Conservation (phyloP, 2,329 filamentous ascomycete species). For the Xylariales sp. region DNA sequence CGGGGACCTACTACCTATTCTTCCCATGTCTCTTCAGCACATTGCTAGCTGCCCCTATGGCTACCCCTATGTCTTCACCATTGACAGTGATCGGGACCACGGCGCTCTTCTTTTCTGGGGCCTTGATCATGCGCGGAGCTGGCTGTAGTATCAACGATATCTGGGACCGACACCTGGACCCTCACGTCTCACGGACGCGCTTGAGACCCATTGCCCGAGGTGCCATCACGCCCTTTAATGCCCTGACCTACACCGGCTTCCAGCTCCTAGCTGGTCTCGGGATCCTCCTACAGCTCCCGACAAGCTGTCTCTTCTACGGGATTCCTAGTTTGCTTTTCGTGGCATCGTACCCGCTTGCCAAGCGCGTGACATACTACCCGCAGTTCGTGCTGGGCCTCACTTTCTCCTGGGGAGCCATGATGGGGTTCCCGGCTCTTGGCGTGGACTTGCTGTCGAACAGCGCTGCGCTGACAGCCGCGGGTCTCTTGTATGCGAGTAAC, state of each 20-base stretch:
- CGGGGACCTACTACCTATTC: conserved; percentile 79
- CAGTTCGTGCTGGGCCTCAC: conserved; percentile 78
- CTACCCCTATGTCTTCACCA: conserved; percentile 55
- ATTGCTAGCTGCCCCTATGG: conserved; percentile 69
- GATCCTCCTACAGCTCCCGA: conserved; percentile 71
- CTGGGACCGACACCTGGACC: conserved; percentile 84
- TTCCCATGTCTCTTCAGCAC: conserved; percentile 84
- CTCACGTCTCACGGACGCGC: conserved; percentile 70
- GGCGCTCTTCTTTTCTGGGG: conserved; percentile 68
- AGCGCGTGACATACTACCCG: conserved; percentile 82
- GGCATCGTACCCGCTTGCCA: conserved; percentile 73
- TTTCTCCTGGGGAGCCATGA: conserved; percentile 84
- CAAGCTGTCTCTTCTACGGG: conserved; percentile 69
- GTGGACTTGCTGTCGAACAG: conserved; percentile 65
- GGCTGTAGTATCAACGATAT: conserved; percentile 89
- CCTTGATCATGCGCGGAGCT: conserved; percentile 80
- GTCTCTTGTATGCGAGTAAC: conserved; percentile 70
- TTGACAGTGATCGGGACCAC: conserved; percentile 59
- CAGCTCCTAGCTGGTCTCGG: conserved; percentile 71
- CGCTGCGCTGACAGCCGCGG: conserved; percentile 60
- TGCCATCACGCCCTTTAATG: conserved; percentile 68
- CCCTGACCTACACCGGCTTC: conserved; percentile 66
- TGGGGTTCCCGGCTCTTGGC: conserved; percentile 82
- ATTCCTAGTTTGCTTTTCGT: conserved; percentile 72
- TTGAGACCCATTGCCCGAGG: conserved; percentile 76